Conservation (phyloP, 805 yeast species). For the Danielia reshetovae region DNA sequence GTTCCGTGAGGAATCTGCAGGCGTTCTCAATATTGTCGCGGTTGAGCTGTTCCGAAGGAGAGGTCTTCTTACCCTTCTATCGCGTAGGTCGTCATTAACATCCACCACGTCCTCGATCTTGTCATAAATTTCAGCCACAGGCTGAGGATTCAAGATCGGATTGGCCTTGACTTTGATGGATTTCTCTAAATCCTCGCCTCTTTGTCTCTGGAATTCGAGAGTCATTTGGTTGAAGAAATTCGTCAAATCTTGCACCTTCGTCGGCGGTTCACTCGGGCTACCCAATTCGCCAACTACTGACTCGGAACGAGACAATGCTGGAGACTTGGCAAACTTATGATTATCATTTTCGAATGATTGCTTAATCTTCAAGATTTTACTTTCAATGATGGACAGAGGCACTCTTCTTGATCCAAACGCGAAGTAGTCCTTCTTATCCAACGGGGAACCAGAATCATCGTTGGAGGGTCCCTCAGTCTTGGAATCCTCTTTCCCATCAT, state of each 20-base stretch:
- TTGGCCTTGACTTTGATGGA: constrained; percentile 61
- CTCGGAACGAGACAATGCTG: constrained; percentile 5
- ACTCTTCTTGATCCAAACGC: constrained; percentile 9
- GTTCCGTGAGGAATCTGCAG: background rate
- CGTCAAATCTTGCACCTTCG: constrained; percentile 59
- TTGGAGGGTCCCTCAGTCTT: background rate
- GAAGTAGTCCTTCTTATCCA: background rate
- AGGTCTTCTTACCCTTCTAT: background rate
- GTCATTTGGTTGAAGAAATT: constrained; percentile 69
- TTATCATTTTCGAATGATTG: constrained; percentile 17
- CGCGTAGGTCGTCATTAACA: constrained; percentile 23
- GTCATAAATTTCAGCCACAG: constrained; percentile 87
- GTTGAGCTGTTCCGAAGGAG: background rate
- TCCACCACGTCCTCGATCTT: constrained; percentile 86
- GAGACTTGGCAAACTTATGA: constrained; percentile 11
- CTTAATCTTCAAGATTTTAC: constrained; percentile 15
- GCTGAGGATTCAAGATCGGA: constrained; percentile 71
- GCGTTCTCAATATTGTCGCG: too few relatives aligned
- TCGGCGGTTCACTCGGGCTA: constrained; percentile 9
- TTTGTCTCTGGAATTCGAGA: constrained; percentile 82
- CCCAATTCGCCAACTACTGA: constrained; percentile 1
- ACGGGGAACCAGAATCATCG: background rate
- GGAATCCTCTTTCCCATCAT: background rate
- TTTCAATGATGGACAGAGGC: constrained; percentile 17
- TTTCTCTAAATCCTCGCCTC: constrained; percentile 65